Conservation (phyloP, 2,329 filamentous ascomycete species). For the Penicillium vulpinum region DNA sequence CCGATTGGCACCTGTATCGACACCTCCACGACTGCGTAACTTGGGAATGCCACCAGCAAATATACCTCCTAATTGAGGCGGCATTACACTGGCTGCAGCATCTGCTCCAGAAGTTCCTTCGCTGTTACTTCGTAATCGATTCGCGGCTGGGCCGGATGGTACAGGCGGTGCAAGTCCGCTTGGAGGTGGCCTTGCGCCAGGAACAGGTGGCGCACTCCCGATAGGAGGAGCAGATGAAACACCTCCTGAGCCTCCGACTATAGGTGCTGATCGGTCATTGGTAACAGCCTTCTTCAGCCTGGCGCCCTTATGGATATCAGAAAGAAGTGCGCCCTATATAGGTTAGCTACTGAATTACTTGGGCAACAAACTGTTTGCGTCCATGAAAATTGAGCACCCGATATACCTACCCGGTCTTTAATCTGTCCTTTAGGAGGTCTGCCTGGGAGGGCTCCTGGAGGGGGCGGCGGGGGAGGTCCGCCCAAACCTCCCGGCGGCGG, state of each 20-base stretch:
- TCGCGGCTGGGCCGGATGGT: conserved; percentile 53
- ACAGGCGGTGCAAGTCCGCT: conserved; percentile 40
- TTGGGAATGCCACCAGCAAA: conserved; percentile 97
- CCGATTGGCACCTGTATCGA: conserved; percentile 71
- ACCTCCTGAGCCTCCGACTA: conserved; percentile 59
- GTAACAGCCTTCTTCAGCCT: conserved; percentile 81
- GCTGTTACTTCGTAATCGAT: conserved; percentile 79
- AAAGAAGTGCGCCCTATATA: conserved; percentile 74
- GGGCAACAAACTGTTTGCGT: background rate
- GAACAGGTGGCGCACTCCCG: conserved; percentile 79
- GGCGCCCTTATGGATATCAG: conserved; percentile 81
- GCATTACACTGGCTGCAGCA: conserved; percentile 50
- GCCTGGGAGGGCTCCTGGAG: conserved; percentile 51
- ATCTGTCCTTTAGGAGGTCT: conserved; percentile 58
- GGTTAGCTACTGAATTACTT: conserved; percentile 16
- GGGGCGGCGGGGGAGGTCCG: conserved; percentile 66
- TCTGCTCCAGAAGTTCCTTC: conserved; percentile 53
- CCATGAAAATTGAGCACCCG: background rate
- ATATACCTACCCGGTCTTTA: conserved; percentile 63
- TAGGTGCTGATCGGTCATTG: conserved; percentile 87
- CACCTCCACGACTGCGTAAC: conserved; percentile 80
- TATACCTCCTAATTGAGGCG: conserved; percentile 77
- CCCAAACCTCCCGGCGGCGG: conserved; percentile 60
- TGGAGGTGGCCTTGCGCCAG: conserved; percentile 44
- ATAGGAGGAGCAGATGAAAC: conserved; percentile 62